Percentiles rank a stretch among this genome's conserved stretches.
phyloP scores from a whole-genome alignment of 441 rosid species.

The Populus hybrid region DNA sequence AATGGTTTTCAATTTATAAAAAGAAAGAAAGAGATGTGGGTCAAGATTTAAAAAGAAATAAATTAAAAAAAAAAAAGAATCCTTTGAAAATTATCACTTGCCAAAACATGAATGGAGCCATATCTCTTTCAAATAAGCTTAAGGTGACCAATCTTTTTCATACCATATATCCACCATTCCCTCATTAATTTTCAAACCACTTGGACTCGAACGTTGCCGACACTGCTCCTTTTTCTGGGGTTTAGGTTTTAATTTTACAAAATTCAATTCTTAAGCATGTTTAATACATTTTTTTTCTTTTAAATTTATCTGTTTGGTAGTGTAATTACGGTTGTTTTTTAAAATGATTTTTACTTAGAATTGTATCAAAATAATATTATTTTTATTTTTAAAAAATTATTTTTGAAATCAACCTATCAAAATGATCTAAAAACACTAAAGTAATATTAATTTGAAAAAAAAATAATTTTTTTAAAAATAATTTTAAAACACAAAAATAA shows the following conservation, averaged over 20 bases:
- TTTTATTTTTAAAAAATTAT: too few species aligned
- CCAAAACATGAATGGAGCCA: background rate
- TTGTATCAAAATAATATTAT: too few species aligned
- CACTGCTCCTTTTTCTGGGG: background rate
- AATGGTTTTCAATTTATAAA: background rate
- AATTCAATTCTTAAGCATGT: background rate
- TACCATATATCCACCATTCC: background rate
- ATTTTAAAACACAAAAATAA: too few species aligned
- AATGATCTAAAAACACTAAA: too few species aligned
- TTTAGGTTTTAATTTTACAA: background rate
- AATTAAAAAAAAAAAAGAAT: background rate
- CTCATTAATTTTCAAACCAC: background rate
- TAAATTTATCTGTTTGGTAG: too few species aligned
- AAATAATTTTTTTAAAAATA: too few species aligned
- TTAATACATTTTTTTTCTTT: too few species aligned
- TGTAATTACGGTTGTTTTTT: too few species aligned
- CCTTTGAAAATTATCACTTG: background rate
- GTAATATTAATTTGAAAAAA: too few species aligned
- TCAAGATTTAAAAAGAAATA: background rate
- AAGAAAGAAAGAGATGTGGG: background rate
- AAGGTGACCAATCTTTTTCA: conserved; percentile 2
- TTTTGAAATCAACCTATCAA: too few species aligned
- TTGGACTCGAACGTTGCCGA: conserved; percentile 17
- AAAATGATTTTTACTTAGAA: too few species aligned
- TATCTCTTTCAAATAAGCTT: background rate